Evolutionary conservation across 1,284 basidiomycete genomes (phyloP).

Genomic region (Hypsizygus ulmarius): DNA sequence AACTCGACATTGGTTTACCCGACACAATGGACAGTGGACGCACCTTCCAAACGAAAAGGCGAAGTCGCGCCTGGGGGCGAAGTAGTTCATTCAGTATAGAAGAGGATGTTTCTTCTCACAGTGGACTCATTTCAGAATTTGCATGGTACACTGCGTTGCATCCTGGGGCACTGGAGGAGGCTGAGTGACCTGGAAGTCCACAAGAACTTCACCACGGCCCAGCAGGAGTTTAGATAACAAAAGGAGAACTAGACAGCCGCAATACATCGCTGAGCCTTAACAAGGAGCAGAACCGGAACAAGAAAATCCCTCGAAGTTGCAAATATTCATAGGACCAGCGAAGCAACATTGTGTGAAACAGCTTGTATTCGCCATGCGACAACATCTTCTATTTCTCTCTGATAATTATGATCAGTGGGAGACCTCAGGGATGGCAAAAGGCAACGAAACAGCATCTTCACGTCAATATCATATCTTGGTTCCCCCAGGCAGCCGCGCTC

Average conservation of each 20-base stretch:
- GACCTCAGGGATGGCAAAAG: too few relatives aligned
- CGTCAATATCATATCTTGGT: conserved; percentile 1
- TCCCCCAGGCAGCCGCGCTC: conserved; percentile 44
- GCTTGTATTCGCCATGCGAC: conserved; percentile 1
- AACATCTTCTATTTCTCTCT: not conserved
- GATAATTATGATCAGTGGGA: not conserved
- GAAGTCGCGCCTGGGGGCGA: conserved; percentile 55
- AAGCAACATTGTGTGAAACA: conserved; percentile 1
- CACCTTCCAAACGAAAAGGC: conserved; percentile 68
- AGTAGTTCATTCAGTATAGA: conserved; percentile 29
- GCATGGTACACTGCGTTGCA: conserved; percentile 60
- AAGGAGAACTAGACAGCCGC: not conserved
- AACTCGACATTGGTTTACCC: conserved; percentile 4
- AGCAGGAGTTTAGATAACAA: conserved; percentile 2
- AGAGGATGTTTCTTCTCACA: not conserved
- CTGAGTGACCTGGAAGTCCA: conserved; percentile 72
- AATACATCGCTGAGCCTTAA: not conserved
- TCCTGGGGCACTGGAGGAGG: conserved; percentile 61
- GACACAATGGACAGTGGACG: not conserved
- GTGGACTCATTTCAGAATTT: conserved; percentile 57
- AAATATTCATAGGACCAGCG: conserved; percentile 11
- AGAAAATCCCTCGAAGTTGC: not conserved
- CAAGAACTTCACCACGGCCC: conserved; percentile 42
- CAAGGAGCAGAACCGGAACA: not conserved
- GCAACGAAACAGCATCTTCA: too few relatives aligned